Conservation (phyloP, 163 green algal species). For the Scenedesmus sp. region DNA sequence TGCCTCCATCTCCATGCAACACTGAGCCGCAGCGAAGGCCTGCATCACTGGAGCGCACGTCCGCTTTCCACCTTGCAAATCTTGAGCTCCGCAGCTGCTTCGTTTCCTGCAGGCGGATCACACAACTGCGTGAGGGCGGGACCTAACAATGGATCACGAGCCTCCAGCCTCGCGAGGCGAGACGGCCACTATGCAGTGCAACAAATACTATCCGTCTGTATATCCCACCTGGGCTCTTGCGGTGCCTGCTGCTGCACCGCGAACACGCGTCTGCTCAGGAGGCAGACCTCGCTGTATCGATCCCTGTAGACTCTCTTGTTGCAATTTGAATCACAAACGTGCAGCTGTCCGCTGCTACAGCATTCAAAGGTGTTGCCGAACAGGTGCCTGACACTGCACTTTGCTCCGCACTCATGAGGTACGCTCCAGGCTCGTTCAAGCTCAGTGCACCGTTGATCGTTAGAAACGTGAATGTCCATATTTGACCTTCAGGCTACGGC, state of each 20-base stretch:
- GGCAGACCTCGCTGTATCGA: constrained; percentile 45
- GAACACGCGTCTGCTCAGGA: constrained; percentile 26
- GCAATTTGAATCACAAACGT: constrained; percentile 49
- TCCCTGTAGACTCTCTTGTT: constrained; percentile 36
- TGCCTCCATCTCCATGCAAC: constrained; percentile 40
- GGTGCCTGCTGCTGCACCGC: background rate
- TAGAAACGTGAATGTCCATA: background rate
- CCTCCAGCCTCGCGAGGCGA: too few species aligned
- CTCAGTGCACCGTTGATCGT: constrained; percentile 23
- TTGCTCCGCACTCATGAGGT: constrained; percentile 27
- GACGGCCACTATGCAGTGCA: background rate
- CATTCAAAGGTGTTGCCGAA: constrained; percentile 50
- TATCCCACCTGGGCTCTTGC: background rate
- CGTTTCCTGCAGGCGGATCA: constrained; percentile 29
- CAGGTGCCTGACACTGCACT: constrained; percentile 36
- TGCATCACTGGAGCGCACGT: background rate
- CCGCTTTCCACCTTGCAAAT: background rate
- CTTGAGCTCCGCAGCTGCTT: background rate
- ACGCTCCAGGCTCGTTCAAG: background rate
- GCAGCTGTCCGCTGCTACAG: constrained; percentile 31
- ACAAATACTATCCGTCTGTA: background rate
- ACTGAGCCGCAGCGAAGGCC: background rate
- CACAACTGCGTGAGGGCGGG: constrained; percentile 15
- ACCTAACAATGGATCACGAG: background rate
- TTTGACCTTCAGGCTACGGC: background rate